phyloP scores from a whole-genome alignment of 2,329 filamentous ascomycete species.

The Onygenales sp. region DNA sequence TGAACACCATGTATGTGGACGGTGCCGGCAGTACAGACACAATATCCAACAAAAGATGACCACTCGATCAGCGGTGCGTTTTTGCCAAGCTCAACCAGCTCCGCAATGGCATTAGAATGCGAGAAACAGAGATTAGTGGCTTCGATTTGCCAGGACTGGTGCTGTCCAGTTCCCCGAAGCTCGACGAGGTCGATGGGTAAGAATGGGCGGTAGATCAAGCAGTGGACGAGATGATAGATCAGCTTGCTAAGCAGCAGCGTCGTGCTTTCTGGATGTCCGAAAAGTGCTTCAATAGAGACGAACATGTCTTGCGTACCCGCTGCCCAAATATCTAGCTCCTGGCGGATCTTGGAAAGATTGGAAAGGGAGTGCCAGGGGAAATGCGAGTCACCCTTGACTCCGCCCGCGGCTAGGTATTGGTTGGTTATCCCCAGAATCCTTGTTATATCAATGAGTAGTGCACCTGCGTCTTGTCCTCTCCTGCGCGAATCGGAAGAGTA shows the following conservation, averaged over 20 bases:
- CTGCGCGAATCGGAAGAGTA: slow-evolving; percentile 60
- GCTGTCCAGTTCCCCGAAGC: slow-evolving; percentile 67
- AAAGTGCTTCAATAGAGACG: slow-evolving; percentile 62
- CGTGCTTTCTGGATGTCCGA: slow-evolving; percentile 69
- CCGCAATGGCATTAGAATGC: slow-evolving; percentile 79
- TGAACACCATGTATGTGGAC: slow-evolving; percentile 81
- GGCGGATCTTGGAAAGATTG: slow-evolving; percentile 74
- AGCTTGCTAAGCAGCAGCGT: slow-evolving; percentile 74
- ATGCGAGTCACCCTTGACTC: slow-evolving; percentile 80
- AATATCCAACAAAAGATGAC: slow-evolving; percentile 80
- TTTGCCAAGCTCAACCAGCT: slow-evolving; percentile 69
- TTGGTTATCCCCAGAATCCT: slow-evolving; percentile 77
- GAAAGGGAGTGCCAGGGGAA: slow-evolving; percentile 86
- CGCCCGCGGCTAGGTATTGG: slow-evolving; percentile 72
- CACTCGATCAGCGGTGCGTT: slow-evolving; percentile 68
- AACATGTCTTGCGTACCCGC: slow-evolving; percentile 72
- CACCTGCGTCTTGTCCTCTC: slow-evolving; percentile 63
- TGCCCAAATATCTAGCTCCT: slow-evolving; percentile 78
- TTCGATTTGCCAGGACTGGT: slow-evolving; percentile 88
- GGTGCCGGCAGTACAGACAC: slow-evolving; percentile 75
- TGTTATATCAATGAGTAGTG: slow-evolving; percentile 76
- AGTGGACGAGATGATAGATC: slow-evolving; percentile 79
- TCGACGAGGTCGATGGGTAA: slow-evolving; percentile 76
- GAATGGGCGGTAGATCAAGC: slow-evolving; percentile 78
- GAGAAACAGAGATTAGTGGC: slow-evolving; percentile 79